These are phyloP conservation scores for Aspergillus quadrilineatus DNA, from an alignment of 2,329 filamentous ascomycete genomes.

Conservation along the genomic window DNA sequence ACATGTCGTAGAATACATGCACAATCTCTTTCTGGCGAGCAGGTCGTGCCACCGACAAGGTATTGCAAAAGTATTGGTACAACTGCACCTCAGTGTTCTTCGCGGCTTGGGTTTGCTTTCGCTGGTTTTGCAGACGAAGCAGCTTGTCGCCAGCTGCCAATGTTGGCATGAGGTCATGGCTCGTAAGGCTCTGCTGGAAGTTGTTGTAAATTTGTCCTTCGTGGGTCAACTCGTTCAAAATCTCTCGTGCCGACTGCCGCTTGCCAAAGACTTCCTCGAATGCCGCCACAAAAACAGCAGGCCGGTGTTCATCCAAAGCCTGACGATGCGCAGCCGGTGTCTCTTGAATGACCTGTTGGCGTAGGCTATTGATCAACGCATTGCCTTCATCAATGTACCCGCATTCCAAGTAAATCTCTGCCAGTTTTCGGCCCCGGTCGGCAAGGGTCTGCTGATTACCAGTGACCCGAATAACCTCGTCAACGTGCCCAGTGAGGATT, in stretches of 20 bases:
- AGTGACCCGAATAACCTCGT: constrained; percentile 43
- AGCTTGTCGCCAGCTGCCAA: constrained; percentile 33
- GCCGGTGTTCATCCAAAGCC: constrained; percentile 33
- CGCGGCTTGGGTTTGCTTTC: constrained; percentile 32
- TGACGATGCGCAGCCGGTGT: constrained; percentile 33
- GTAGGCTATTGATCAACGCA: constrained; percentile 48
- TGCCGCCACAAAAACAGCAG: constrained; percentile 48
- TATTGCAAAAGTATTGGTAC: constrained; percentile 40
- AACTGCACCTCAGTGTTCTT: constrained; percentile 34
- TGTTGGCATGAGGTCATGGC: constrained; percentile 35
- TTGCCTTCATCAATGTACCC: constrained; percentile 44
- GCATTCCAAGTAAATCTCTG: constrained; percentile 46
- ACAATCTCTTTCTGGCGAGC: constrained; percentile 28
- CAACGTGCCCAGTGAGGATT: constrained; percentile 42
- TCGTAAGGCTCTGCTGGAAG: constrained; percentile 35
- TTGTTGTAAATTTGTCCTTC: constrained; percentile 46
- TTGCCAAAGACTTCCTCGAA: constrained; percentile 46
- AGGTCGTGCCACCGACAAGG: constrained; percentile 28
- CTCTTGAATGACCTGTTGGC: constrained; percentile 51
- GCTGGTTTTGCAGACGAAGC: constrained; percentile 29
- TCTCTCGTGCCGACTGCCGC: constrained; percentile 37
- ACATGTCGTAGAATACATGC: constrained; percentile 35
- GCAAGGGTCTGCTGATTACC: constrained; percentile 47
- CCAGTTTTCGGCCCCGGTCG: constrained; percentile 49
- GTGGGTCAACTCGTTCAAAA: constrained; percentile 45